Base-by-base conservation (phyloP, 1,284 basidiomycete genomes). In the Coriolopsis trogii region DNA sequence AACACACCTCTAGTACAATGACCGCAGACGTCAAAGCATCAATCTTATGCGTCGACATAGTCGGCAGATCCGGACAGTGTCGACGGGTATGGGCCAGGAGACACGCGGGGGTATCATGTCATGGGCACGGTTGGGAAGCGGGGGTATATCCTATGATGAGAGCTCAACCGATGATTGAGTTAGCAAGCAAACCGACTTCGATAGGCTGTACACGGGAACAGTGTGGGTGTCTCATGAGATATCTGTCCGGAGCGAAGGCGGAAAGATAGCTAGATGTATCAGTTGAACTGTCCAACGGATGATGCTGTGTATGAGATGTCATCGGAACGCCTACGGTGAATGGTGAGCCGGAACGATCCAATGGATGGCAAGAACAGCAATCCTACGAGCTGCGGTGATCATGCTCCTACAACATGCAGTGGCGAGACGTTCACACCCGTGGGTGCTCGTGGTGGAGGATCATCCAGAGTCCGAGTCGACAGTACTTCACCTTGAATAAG, bases 1-100 rank as follows among this genome's bases (percentile, higher is more conserved):
- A 15, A 38, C 59, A 31, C 23, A 65, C 65, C 53, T 64, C 60
- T 10, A 65, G 52, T 12, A 51, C 53, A 24, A 63, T 60, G 18
- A 65, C 58, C 7, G 56, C 51, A 23, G 55, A 46, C n/a, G 51
- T 54, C 15, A 64, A 29, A 6, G 44, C 34, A 18, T 21, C 26
- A 16, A 39, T 23, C 10, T n/a, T n/a, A n/a, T n/a, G n/a, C n/a
- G 42, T 42, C 16, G 41, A 36, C 44, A 51, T 51, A 9, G 6
- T 38, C 25, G 25, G 3, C n/a, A 18, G 6, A 34, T 18, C 33
- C 33, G 33, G n/a, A 30, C 28, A 34, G n/a, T 16, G 33, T 16
- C 33, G 20, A 18, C n/a, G 15, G 33, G 33, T 15, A 16, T 13
- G 33, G 20, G 20, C 31, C 12, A 16, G 10, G n/a, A 16, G 20